Percentiles rank a stretch among this genome's conserved stretches.
These are phyloP conservation scores for Phytophthora tubulina DNA, from an alignment of 352 stramenopile species.

Conservation along the genomic window DNA sequence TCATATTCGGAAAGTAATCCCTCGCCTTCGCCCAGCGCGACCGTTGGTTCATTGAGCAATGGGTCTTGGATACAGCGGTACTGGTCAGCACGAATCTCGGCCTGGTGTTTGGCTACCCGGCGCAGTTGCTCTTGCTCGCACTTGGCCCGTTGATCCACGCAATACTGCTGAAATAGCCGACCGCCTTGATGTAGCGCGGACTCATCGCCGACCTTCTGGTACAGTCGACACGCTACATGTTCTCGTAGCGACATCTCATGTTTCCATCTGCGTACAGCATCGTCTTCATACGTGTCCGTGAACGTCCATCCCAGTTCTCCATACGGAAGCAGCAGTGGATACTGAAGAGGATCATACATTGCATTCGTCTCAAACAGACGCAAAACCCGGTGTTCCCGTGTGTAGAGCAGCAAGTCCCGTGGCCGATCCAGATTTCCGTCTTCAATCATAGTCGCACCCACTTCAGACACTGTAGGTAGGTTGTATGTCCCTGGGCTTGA, in stretches of 20 bases:
- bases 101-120: too few relatives aligned
- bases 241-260: neutral
- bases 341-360: slow-evolving; percentile 13
- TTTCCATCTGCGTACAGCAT: neutral
- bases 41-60: too few relatives aligned
- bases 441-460: neutral
- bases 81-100: too few relatives aligned
- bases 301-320: slow-evolving; percentile 23
- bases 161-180: too few relatives aligned
- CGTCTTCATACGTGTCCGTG: slow-evolving; percentile 2
- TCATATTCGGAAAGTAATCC: too few relatives aligned
- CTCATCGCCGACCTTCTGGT: neutral
- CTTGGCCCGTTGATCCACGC: too few relatives aligned
- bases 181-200: too few relatives aligned
- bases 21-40: too few relatives aligned
- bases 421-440: neutral
- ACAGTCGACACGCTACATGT: neutral
- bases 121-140: too few relatives aligned
- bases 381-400: neutral
- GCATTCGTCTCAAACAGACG: slow-evolving; percentile 13
- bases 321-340: slow-evolving; percentile 10
- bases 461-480: slow-evolving; percentile 7
- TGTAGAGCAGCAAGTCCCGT: neutral
- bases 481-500: slow-evolving; percentile 13
- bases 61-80: too few relatives aligned